Conservation (phyloP, 805 yeast genomes). For the Hermanozyma aechmeae region DNA sequence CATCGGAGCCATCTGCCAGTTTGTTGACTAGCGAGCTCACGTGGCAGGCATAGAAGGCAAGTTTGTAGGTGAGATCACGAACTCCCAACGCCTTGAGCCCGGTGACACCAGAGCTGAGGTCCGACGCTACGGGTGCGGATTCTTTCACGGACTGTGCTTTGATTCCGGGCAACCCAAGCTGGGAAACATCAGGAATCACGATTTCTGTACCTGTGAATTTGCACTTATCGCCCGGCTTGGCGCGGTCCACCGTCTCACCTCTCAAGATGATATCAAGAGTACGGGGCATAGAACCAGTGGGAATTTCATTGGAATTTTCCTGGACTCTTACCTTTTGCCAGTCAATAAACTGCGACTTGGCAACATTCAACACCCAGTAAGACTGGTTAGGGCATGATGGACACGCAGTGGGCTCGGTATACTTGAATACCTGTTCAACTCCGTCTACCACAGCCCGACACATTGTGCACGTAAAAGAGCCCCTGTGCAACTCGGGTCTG, state of each 20-base stretch:
- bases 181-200: conserved; percentile 90
- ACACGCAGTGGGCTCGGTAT: conserved; percentile 91
- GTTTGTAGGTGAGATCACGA: conserved; percentile 83
- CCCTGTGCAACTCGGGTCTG: conserved; percentile 85
- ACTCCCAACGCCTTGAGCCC: conserved; percentile 90
- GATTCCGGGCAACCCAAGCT: conserved; percentile 89
- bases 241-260: conserved; percentile 91
- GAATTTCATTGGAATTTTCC: conserved; percentile 93
- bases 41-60: conserved; percentile 88
- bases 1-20: conserved; percentile 9
- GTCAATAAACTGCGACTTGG: conserved; percentile 82
- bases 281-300: conserved; percentile 98
- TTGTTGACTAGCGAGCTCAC: conserved; percentile 54
- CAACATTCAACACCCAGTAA: conserved; percentile 73
- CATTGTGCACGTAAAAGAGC: conserved; percentile 79
- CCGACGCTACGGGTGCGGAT: conserved; percentile 52
- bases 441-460: conserved; percentile 82
- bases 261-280: conserved; percentile 86
- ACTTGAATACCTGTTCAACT: conserved; percentile 86
- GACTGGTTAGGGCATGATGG: conserved; percentile 83
- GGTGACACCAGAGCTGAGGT: conserved; percentile 74
- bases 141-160: conserved; percentile 79
- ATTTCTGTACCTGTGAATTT: conserved; percentile 90
- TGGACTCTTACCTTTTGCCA: conserved; percentile 96
- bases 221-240: conserved; percentile 96